Evolutionary conservation across 768 basidiomycete species (phyloP), one percentile per base, ranked within the genome.

Genomic region (Pholiota molesta): DNA sequence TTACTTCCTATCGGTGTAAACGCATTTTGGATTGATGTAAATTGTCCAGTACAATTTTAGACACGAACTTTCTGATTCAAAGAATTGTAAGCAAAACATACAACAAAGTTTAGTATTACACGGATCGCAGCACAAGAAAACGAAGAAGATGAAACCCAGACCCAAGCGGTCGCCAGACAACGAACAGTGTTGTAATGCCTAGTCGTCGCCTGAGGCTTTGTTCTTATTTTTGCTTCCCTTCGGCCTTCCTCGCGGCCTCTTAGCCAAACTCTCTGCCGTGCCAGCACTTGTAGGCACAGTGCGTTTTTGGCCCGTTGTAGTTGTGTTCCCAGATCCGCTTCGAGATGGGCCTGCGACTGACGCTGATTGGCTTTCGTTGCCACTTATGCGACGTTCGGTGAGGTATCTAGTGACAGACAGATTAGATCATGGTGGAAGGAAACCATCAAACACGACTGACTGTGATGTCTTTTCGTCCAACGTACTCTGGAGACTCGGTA

Each of bases 401-500:
- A 89, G 77, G 66, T 88, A 89, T 69, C 87, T 89, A 66, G 11
- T 69, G 19, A 33, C 13, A 8, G 19, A 33, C 13, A 8, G n/a
- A 39, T 28, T 23, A 55, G 10, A 28, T 35, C 63, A 61, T 66
- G 51, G 63, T 23, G 31, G 47, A 60, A 35, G 51, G 60, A 39
- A 55, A 51, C 51, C 53, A 55, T 37, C 16, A 42, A 49, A 60
- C 53, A 29, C 60, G 39, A 81, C 79, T 68, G 62, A 84, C 81
- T 81, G 79, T 13, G 78, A 73, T 10, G 76, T 83, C 77, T 82
- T 91, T 68, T 93, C 92, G 51, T 94, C 92, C 39, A 94, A 74
- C 31, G 86, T 91, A 33, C 78, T 77, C 66, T 94, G 91, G 49
- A 94, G 67, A 67, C 82, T 87, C 2, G 91, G 91, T 13, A 93